Evolutionary conservation across 108 stramenopile genomes (phyloP), one percentile per base, ranked within the genome.

Genomic region (Skeletonema marinoi): DNA sequence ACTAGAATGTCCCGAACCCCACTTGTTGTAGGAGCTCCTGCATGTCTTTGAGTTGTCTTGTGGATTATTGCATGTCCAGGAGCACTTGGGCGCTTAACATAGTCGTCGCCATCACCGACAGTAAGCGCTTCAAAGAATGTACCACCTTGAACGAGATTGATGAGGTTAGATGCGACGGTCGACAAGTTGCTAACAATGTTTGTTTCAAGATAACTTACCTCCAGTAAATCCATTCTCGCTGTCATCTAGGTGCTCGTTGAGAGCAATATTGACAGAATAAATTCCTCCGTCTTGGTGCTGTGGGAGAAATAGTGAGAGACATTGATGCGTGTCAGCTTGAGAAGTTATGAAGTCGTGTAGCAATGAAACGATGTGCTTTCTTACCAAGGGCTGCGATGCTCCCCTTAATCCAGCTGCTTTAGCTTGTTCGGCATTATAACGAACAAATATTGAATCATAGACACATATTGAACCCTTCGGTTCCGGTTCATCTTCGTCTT

Each of bases 1-100:
- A 92, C 90, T 17, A 92, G 73, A 38, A 92, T 89, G 38, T 89
- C 88, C 35, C 90, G 83, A 17, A 89, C 81, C 14, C 90, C 90
- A 46, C 64, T 35, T 3, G 71, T 77, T 30, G 88, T 89, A 5
- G 78, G 70, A 35, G 84, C 86, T 46, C 90, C 90, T 35, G 90
- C 90, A 80, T 92, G 90, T 32, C 90, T 87, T 33, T 85, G 84
- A 32, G 73, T 74, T 7, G 87, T 86, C 12, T 73, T 70, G 64
- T 92, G 90, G 46, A 78, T 56, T 10, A 92, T n/a, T 60, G 84
- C 82, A 70, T 92, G 85, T 14, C 90, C 90, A 35, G 78, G 71
- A 19, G 76, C 73, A 1, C 71, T 78, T 10, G 66, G 59, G 29
- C 85, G 86, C 78, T 84, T 78, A 16, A 92, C 33, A 11, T 74